phyloP scores from a whole-genome alignment of 768 basidiomycete genomes.

The Agaricus blazei region DNA sequence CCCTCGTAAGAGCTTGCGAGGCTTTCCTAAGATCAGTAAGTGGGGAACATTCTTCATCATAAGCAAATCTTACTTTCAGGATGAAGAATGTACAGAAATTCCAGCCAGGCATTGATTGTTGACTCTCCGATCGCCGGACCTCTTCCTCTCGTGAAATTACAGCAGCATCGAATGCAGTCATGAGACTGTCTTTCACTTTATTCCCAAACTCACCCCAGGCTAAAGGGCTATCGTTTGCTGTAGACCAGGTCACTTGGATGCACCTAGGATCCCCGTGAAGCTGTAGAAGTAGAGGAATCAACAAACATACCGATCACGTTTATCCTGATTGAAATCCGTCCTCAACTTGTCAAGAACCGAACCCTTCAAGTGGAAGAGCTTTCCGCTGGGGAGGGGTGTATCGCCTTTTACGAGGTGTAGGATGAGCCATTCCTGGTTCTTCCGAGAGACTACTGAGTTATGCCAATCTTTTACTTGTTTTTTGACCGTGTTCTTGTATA shows the following conservation, averaged over 20 bases:
- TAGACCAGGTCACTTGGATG: conserved; percentile 74
- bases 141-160: conserved; percentile 84
- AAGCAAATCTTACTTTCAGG: conserved; percentile 60
- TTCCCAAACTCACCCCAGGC: conserved; percentile 85
- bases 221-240: conserved; percentile 66
- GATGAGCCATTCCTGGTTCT: conserved; percentile 92
- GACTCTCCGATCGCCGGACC: conserved; percentile 81
- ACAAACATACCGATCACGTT: conserved; percentile 66
- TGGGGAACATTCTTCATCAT: conserved; percentile 6
- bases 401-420: conserved; percentile 65
- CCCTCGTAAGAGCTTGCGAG: conserved; percentile 89
- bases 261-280: conserved; percentile 42
- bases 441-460: conserved; percentile 52
- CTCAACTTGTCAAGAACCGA: conserved; percentile 86
- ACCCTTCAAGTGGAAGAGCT: conserved; percentile 80
- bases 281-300: background rate
- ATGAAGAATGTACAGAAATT: conserved; percentile 98
- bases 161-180: conserved; percentile 79
- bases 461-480: conserved; percentile 96
- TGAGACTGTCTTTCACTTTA: conserved; percentile 86
- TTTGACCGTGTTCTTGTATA: conserved; percentile 71
- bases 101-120: conserved; percentile 94
- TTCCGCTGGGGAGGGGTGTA: conserved; percentile 57
- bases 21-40: conserved; percentile 65
- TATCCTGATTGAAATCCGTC: conserved; percentile 88